Conservation (phyloP, 2,329 filamentous ascomycete species). For the Metarhizium sp. region DNA sequence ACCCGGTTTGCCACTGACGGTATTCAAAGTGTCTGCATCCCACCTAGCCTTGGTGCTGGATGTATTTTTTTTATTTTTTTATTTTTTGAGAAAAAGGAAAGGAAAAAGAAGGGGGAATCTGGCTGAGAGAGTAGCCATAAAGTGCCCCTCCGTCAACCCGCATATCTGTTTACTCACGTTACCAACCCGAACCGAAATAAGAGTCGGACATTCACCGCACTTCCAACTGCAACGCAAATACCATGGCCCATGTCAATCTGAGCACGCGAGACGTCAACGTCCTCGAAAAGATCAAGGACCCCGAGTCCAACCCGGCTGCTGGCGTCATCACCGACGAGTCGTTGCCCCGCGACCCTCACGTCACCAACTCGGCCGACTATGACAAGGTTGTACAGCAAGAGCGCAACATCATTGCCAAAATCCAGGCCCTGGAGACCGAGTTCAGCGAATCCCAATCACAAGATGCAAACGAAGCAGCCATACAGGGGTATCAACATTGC, state of each 20-base stretch:
- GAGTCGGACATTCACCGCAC: background rate
- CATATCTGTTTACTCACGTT: no score
- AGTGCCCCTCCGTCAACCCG: no score
- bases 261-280: constrained; percentile 52
- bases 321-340: constrained; percentile 44
- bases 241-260: constrained; percentile 37
- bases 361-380: constrained; percentile 42
- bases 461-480: constrained; percentile 25
- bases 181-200: background rate
- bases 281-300: constrained; percentile 58
- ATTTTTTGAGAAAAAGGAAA: no score
- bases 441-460: constrained; percentile 32
- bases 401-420: constrained; percentile 40
- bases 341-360: constrained; percentile 47
- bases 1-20: background rate
- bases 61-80: no score
- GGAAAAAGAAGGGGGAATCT: no score
- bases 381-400: constrained; percentile 40
- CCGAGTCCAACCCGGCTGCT: constrained; percentile 49
- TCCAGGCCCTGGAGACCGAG: constrained; percentile 47
- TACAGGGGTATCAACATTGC: constrained; percentile 36
- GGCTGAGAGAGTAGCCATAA: no score
- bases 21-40: background rate
- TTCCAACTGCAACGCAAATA: constrained; percentile 6
- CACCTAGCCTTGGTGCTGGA: no score